These are phyloP conservation scores for Cryptosporidium bovis DNA, from an alignment of 169 alveolate genomes.

Conservation along the genomic window DNA sequence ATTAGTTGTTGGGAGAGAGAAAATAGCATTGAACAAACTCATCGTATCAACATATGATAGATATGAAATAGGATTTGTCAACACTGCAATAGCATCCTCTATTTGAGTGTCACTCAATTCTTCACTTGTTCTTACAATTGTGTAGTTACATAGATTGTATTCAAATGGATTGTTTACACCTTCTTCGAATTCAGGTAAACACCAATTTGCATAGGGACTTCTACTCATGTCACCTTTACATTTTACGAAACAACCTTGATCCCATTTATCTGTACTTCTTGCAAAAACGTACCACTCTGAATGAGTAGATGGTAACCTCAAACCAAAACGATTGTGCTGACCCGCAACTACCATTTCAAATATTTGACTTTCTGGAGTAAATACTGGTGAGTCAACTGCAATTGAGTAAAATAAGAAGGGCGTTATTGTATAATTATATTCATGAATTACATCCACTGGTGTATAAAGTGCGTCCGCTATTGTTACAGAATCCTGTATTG, in stretches of 20 bases:
- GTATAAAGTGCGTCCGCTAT: conserved; percentile 53
- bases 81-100: conserved; percentile 70
- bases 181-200: conserved; percentile 23
- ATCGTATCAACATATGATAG: conserved; percentile 72
- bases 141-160: conserved; percentile 61
- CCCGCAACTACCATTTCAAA: conserved; percentile 67
- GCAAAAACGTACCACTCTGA: conserved; percentile 59
- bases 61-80: conserved; percentile 68
- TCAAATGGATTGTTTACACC: conserved; percentile 15
- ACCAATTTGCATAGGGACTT: conserved; percentile 65
- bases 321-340: conserved; percentile 68
- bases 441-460: conserved; percentile 50
- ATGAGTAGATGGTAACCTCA: conserved; percentile 64
- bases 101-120: conserved; percentile 16
- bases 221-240: conserved; percentile 73
- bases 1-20: conserved; percentile 44
- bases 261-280: conserved; percentile 73
- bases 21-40: conserved; percentile 63
- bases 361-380: conserved; percentile 65
- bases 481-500: conserved; percentile 43
- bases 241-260: conserved; percentile 55
- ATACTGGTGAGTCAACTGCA: conserved; percentile 57
- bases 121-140: conserved; percentile 27
- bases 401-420: conserved; percentile 58
- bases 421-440: conserved; percentile 55